Evolutionary conservation across 352 stramenopile genomes (phyloP).

Genomic region (Pythium brachiatum): DNA sequence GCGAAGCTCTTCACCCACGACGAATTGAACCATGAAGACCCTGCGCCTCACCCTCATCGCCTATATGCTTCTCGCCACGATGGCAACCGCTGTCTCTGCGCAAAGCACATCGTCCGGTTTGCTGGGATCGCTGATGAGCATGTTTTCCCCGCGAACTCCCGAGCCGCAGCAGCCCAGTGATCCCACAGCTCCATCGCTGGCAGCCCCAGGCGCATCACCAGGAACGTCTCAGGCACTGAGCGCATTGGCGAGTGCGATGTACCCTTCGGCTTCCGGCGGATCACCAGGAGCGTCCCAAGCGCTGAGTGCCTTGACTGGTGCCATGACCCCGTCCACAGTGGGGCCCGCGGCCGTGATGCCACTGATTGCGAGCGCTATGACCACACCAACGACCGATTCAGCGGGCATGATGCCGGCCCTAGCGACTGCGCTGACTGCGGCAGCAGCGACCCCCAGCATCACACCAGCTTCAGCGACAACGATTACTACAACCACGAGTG

Average conservation of each 20-base stretch:
- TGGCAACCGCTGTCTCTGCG: neutral
- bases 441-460: slow-evolving; percentile 8
- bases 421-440: neutral
- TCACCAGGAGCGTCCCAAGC: neutral
- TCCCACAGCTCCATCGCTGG: neutral
- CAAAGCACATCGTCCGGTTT: neutral
- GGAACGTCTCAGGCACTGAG: neutral
- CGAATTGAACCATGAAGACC: neutral
- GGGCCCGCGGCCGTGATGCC: neutral
- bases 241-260: too few relatives aligned
- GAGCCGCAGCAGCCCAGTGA: neutral
- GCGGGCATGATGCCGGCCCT: neutral
- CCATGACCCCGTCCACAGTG: neutral
- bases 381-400: neutral
- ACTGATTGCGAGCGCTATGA: neutral
- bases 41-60: neutral
- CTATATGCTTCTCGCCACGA: neutral
- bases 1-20: neutral
- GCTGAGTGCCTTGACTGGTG: neutral
- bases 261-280: too few relatives aligned
- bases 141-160: neutral
- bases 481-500: neutral
- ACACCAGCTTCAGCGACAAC: neutral
- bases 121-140: neutral
- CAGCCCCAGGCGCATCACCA: neutral